Evolutionary conservation across 495 filamentous ascomycete genomes (phyloP).

Genomic region (Hyaloscypha bicolor): DNA sequence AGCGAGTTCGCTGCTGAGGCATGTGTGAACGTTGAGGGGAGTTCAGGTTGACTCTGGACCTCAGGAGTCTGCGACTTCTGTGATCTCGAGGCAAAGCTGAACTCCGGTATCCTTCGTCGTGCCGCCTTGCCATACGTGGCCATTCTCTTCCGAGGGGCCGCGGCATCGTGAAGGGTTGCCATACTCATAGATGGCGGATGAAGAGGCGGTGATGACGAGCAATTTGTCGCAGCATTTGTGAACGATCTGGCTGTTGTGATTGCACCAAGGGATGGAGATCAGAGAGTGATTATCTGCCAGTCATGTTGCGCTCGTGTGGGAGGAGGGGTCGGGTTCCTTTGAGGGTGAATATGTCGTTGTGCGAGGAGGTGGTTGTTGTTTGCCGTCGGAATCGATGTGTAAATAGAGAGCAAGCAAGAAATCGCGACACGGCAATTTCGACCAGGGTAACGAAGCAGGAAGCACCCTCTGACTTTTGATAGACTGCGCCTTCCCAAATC

Average conservation of each 20-base stretch:
- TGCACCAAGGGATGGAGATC: not conserved
- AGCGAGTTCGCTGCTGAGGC: not conserved
- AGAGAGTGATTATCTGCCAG: not conserved
- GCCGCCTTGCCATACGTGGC: constrained; percentile 51
- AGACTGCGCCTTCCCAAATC: not conserved
- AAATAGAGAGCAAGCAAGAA: constrained; percentile 1
- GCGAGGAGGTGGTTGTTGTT: not conserved
- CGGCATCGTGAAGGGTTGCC: constrained; percentile 31
- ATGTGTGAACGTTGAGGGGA: not conserved
- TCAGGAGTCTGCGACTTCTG: constrained; percentile 26
- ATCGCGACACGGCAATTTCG: not conserved
- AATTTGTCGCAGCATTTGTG: constrained; percentile 1
- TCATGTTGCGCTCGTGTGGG: not conserved
- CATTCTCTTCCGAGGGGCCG: constrained; percentile 41
- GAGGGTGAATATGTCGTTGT: not conserved
- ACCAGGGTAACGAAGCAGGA: not conserved
- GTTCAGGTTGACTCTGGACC: constrained; percentile 4
- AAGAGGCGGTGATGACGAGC: not conserved
- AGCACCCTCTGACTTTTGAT: not conserved
- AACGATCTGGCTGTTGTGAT: not conserved
- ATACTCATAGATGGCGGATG: constrained; percentile 25
- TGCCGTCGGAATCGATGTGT: constrained; percentile 7
- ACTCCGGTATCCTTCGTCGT: constrained; percentile 36
- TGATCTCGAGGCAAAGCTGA: constrained; percentile 20
- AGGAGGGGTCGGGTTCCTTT: not conserved